A percentile compares a stretch with the other conserved stretches of the same genome.
These are phyloP conservation scores for Haberlea rhodopensis DNA, from an alignment of 257 asterid genomes.

Conservation along the genomic window DNA sequence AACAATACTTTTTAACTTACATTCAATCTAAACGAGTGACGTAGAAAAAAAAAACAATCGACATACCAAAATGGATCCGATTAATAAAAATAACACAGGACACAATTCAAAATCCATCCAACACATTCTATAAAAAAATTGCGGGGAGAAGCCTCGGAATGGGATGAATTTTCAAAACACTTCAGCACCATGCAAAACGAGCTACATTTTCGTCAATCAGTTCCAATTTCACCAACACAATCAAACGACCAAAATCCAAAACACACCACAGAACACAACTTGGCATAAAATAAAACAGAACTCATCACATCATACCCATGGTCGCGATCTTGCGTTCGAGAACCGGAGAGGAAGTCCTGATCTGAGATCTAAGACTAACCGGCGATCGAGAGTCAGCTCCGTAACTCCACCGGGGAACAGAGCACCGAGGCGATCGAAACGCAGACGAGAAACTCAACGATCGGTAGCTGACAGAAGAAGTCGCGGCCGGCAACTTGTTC, in stretches of 20 bases:
- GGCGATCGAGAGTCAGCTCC: constrained; percentile 49
- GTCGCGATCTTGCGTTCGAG: constrained; percentile 55
- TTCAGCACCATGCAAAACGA: not conserved
- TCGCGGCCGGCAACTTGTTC: too few species aligned
- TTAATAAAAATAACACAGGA: constrained; percentile 8
- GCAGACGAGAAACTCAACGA: constrained; percentile 38
- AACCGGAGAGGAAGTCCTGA: constrained; percentile 48
- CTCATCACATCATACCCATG: constrained; percentile 53
- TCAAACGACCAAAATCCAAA: not conserved
- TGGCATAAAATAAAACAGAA: not conserved
- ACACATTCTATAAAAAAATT: constrained; percentile 35
- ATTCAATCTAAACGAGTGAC: not conserved
- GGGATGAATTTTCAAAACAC: not conserved
- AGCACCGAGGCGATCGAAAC: constrained; percentile 37
- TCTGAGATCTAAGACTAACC: constrained; percentile 55
- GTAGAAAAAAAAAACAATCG: constrained; percentile 11
- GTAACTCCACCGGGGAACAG: constrained; percentile 49
- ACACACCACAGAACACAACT: constrained; percentile 3
- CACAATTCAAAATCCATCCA: constrained; percentile 1
- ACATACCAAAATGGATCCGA: not conserved
- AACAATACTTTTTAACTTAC: not conserved
- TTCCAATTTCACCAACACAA: not conserved
- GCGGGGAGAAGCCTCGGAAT: not conserved
- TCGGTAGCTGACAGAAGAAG: constrained; percentile 32
- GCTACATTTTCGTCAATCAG: not conserved